These are phyloP conservation scores for Zygosaccharomyces pseudobailii DNA, from an alignment of 1,139 yeast species.

Conservation along the genomic window DNA sequence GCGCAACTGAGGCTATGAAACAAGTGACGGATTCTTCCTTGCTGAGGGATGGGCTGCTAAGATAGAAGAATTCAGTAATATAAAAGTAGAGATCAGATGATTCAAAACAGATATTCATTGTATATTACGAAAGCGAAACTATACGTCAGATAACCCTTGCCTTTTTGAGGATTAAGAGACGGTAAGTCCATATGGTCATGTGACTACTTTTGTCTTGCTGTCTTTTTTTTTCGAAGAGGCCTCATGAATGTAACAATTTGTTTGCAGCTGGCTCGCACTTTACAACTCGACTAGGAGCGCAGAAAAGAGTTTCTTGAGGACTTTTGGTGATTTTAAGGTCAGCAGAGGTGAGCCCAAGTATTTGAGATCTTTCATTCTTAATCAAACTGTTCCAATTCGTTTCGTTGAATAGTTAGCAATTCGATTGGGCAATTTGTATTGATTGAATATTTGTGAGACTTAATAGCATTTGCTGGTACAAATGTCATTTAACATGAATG, in stretches of 20 bases:
- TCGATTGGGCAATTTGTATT: not conserved
- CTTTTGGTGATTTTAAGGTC: not conserved
- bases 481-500: conserved; percentile 3
- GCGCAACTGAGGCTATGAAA: too few relatives aligned
- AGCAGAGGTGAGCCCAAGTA: not conserved
- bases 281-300: not conserved
- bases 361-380: not conserved
- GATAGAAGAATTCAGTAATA: too few relatives aligned
- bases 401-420: not conserved
- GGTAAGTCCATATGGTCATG: not conserved
- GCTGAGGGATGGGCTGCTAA: too few relatives aligned
- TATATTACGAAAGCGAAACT: too few relatives aligned
- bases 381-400: conserved; percentile 1
- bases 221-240: not conserved
- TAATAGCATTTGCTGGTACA: conserved; percentile 5
- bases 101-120: too few relatives aligned
- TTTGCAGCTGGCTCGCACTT: not conserved
- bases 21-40: too few relatives aligned
- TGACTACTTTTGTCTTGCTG: not conserved
- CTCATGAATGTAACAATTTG: conserved; percentile 1
- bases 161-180: not conserved
- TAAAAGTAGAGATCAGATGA: too few relatives aligned
- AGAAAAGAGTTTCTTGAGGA: not conserved
- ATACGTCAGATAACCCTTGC: not conserved
- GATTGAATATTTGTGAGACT: not conserved